A percentile compares a stretch with the other conserved stretches of the same genome.
These are phyloP conservation scores for Candida ponderosae DNA, from an alignment of 805 yeast species.

Conservation along the genomic window DNA sequence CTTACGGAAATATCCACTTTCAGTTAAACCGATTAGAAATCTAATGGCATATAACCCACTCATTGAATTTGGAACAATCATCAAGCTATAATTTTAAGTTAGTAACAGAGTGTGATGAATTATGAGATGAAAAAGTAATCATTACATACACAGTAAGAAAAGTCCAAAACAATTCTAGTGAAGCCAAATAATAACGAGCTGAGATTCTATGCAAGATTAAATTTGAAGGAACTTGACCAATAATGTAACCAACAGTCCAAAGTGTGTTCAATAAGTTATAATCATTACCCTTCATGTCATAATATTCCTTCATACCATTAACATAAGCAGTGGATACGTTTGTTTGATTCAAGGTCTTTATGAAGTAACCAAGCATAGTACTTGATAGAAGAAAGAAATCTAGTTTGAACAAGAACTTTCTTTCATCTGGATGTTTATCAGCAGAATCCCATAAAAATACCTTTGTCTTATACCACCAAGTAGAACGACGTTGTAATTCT, in stretches of 20 bases:
- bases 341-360: slow-evolving; percentile 31
- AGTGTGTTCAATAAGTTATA: slow-evolving; percentile 33
- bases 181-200: slow-evolving; percentile 34
- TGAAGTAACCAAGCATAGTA: slow-evolving; percentile 34
- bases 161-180: slow-evolving; percentile 36
- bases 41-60: slow-evolving; percentile 22
- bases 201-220: slow-evolving; percentile 29
- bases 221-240: slow-evolving; percentile 40
- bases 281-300: slow-evolving; percentile 29
- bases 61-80: slow-evolving; percentile 7
- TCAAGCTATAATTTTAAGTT: too few relatives aligned
- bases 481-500: not conserved
- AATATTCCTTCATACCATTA: slow-evolving; percentile 36
- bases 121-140: slow-evolving; percentile 16
- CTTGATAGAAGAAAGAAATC: slow-evolving; percentile 30
- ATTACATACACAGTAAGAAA: slow-evolving; percentile 26
- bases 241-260: slow-evolving; percentile 41
- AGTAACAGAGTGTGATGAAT: not conserved
- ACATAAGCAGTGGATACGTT: slow-evolving; percentile 35
- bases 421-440: slow-evolving; percentile 26
- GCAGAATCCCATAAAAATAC: slow-evolving; percentile 14
- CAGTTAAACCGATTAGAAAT: slow-evolving; percentile 34
- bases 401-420: slow-evolving; percentile 21
- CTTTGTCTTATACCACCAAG: not conserved
- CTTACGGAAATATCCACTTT: slow-evolving; percentile 40